phyloP scores from a whole-genome alignment of 2,329 filamentous ascomycete species.

The Fusarium sp. region DNA sequence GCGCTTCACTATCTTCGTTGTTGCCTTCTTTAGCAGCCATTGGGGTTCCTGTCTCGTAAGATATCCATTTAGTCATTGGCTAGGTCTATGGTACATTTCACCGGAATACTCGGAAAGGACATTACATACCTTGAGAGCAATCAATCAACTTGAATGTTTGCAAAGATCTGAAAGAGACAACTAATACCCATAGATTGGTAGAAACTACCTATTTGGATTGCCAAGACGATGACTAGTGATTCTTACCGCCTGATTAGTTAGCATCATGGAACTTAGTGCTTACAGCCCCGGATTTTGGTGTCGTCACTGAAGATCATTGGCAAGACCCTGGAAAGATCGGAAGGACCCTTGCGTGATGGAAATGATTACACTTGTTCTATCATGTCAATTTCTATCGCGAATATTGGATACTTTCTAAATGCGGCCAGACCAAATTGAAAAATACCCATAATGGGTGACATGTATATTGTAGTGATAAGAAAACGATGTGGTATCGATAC shows the following conservation, averaged over 20 bases:
- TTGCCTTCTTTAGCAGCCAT: slow-evolving; percentile 22
- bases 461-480: slow-evolving; percentile 31
- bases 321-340: background rate
- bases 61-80: background rate
- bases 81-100: background rate
- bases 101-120: slow-evolving; percentile 15
- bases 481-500: slow-evolving; percentile 46
- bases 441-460: slow-evolving; percentile 11
- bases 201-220: background rate
- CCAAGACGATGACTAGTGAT: slow-evolving; percentile 1
- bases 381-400: background rate
- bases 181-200: background rate
- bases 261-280: slow-evolving; percentile 14
- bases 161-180: background rate
- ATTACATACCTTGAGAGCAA: background rate
- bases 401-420: too few species aligned
- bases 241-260: background rate
- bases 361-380: background rate
- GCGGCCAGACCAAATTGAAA: background rate
- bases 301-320: background rate
- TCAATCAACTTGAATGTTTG: background rate
- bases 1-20: background rate
- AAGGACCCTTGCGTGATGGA: background rate
- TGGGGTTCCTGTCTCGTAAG: background rate
- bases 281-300: slow-evolving; percentile 1